Evolutionary conservation across 1,284 basidiomycete genomes (phyloP), one percentile per base, ranked within the genome.

Genomic region (Ceratobasidium sp.): DNA sequence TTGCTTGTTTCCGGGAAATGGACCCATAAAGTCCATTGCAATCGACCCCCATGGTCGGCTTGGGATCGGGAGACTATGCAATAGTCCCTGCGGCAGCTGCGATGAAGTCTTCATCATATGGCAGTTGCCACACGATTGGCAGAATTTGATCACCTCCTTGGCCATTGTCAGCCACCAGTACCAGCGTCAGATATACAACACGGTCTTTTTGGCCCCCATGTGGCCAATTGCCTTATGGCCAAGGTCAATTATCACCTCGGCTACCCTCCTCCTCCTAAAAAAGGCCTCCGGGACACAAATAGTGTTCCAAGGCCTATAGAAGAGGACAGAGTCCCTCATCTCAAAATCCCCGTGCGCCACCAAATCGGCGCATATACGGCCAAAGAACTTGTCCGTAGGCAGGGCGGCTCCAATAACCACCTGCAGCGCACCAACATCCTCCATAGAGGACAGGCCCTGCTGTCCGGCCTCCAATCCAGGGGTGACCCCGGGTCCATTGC

Each of bases 11-110:
- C 77, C 66, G 0, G 83, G 85, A 0, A 87, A 75, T 0, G 83
- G 84, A 1, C 85, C 84, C 0, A 87, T 81, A 71, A 87, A 87
- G 67, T 87, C 85, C 14, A 87, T 82, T 0, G 82, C 82, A 5
- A 87, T 82, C 0, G 79, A 73, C 65, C 84, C 79, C 84, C 84
- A 86, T 7, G 84, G 83, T 7, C 73, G 44, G 0, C 50, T 62
- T 0, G 84, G 84, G 1, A 85, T 76, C 0, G 69, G 22, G 0
- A 85, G 74, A 0, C 82, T 80, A 24, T 83, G 81, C 1, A 85
- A 77, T 1, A 83, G 60, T 1, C 84, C 82, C 54, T 78, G 82
- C 0, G 82, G 81, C 41, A 45, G 48, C 19, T 67, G 44, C 9
- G 74, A 75, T 1, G 66, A 33, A n/a, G 74, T 7, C 71, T 79